Conservation (phyloP, 169 alveolate species). For the Miamiensis avidus region DNA sequence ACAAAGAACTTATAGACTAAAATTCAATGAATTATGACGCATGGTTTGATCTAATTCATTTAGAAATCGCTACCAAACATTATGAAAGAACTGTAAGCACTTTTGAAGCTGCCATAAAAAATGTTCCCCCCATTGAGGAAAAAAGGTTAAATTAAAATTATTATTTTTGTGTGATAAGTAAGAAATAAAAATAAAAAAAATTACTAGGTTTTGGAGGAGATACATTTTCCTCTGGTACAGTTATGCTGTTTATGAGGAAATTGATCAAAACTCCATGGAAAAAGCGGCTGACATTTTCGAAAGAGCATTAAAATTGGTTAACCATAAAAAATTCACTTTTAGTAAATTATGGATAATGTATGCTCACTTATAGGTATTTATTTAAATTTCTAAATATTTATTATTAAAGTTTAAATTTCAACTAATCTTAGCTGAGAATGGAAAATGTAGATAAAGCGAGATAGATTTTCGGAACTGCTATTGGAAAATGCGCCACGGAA, state of each 20-base stretch:
- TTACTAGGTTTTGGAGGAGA: slow-evolving; percentile 63
- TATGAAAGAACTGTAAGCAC: slow-evolving; percentile 86
- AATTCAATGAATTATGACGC: slow-evolving; percentile 92
- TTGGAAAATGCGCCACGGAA: slow-evolving; percentile 92
- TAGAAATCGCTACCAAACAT: slow-evolving; percentile 91
- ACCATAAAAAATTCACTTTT: slow-evolving; percentile 91
- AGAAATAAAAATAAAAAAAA: too few species aligned
- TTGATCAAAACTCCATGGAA: slow-evolving; percentile 77
- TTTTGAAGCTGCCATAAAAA: slow-evolving; percentile 94
- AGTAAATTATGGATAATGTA: slow-evolving; percentile 92
- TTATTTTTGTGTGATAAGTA: too few species aligned
- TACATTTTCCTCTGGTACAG: slow-evolving; percentile 95
- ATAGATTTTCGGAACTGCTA: slow-evolving; percentile 91
- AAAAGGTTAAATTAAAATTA: too few species aligned
- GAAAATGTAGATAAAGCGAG: slow-evolving; percentile 86
- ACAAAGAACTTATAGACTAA: slow-evolving; percentile 80
- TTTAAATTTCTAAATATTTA: background rate
- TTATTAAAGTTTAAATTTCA: background rate
- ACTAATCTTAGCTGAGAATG: background rate
- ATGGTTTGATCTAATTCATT: slow-evolving; percentile 95
- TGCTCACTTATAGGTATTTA: slow-evolving; percentile 83
- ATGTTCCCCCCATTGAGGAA: slow-evolving; percentile 91
- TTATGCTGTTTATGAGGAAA: slow-evolving; percentile 95
- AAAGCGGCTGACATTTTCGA: slow-evolving; percentile 90
- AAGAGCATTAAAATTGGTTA: slow-evolving; percentile 86